Conservation (phyloP, 306 rosid genomes). For the Hippophae gyantsensis region DNA sequence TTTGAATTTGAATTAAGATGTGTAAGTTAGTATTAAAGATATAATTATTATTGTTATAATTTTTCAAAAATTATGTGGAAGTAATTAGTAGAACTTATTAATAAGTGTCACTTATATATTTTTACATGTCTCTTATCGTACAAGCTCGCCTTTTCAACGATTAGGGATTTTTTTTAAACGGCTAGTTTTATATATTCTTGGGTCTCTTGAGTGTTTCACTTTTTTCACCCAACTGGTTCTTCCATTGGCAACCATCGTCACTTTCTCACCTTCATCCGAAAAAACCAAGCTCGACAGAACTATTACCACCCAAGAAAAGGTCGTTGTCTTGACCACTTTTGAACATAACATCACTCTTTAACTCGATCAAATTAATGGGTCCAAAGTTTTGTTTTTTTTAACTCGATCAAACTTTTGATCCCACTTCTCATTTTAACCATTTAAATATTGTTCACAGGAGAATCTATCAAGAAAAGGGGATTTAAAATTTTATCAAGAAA, state of each 20-base stretch:
- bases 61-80: too few relatives aligned
- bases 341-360: background rate
- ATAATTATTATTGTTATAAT: too few relatives aligned
- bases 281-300: constrained; percentile 5
- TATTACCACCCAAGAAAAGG: background rate
- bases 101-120: too few relatives aligned
- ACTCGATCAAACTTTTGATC: background rate
- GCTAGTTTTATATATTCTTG: constrained; percentile 29
- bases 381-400: constrained; percentile 13
- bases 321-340: constrained; percentile 12
- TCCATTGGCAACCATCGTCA: constrained; percentile 9
- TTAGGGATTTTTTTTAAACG: constrained; percentile 64
- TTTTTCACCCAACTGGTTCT: constrained; percentile 7
- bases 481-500: constrained; percentile 21
- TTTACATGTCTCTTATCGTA: too few relatives aligned
- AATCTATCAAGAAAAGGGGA: constrained; percentile 16
- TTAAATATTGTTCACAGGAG: constrained; percentile 9
- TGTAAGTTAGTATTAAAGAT: too few relatives aligned
- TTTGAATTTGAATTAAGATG: too few relatives aligned
- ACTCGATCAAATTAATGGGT: constrained; percentile 15
- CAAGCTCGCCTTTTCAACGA: constrained; percentile 31
- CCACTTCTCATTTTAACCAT: background rate
- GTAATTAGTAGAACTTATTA: too few relatives aligned
- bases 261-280: constrained; percentile 13
- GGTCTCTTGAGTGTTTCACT: constrained; percentile 11